Conservation (phyloP, 2,329 filamentous ascomycete genomes). For the Onygenales sp. region DNA sequence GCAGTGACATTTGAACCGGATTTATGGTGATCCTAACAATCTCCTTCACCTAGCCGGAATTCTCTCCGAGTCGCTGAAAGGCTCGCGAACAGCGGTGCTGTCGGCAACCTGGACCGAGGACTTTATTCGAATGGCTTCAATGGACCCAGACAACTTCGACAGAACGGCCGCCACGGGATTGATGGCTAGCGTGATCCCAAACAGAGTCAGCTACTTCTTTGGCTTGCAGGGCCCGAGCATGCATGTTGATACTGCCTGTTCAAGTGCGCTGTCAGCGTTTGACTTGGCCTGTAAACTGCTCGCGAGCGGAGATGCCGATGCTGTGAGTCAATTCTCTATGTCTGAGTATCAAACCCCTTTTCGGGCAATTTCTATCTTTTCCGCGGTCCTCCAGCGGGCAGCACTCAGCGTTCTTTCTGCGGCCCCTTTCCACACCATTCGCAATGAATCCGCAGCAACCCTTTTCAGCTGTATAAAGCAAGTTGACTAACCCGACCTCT, state of each 20-base stretch:
- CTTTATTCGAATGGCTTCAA: constrained; percentile 5
- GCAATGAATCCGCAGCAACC: no score
- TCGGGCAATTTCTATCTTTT: neutral
- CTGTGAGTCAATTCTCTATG: constrained; percentile 4
- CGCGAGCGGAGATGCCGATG: constrained; percentile 8
- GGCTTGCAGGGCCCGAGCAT: constrained; percentile 19
- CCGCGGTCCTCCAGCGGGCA: neutral
- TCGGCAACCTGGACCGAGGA: constrained; percentile 9
- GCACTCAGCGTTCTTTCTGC: neutral
- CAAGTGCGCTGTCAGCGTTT: constrained; percentile 17
- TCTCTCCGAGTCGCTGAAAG: constrained; percentile 7
- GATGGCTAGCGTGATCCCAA: constrained; percentile 15
- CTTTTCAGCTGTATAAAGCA: no score
- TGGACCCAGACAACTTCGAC: neutral
- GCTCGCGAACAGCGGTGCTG: constrained; percentile 8
- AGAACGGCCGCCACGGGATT: neutral
- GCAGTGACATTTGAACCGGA: neutral
- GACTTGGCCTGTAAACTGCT: constrained; percentile 21
- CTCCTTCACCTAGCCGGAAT: constrained; percentile 8
- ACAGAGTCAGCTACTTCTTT: constrained; percentile 21
- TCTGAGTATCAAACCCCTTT: neutral
- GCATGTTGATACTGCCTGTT: constrained; percentile 22
- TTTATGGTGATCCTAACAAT: neutral
- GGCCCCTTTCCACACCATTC: neutral
- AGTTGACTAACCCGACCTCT: neutral